phyloP scores from a whole-genome alignment of 2,329 filamentous ascomycete genomes.

The Nannizziopsis barbatae region DNA sequence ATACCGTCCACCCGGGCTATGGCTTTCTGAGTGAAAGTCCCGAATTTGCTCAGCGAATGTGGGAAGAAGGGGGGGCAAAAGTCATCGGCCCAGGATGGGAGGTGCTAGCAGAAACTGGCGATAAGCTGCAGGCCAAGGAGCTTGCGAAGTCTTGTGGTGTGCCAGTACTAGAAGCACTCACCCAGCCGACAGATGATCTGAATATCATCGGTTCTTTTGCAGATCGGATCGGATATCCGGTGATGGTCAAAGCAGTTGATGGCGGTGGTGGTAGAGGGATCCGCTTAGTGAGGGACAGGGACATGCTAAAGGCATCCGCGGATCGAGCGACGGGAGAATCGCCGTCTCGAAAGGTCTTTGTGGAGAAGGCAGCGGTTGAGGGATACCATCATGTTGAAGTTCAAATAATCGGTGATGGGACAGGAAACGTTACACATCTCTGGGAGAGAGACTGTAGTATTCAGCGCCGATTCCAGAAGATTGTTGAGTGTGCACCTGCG shows the following conservation, averaged over 20 bases:
- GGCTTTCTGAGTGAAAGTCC: slow-evolving; percentile 51
- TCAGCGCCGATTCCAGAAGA: slow-evolving; percentile 50
- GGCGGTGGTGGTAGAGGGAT: slow-evolving; percentile 53
- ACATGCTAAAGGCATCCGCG: slow-evolving; percentile 38
- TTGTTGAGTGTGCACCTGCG: slow-evolving; percentile 50
- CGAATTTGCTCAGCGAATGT: slow-evolving; percentile 41
- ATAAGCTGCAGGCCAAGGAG: slow-evolving; percentile 45
- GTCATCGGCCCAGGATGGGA: slow-evolving; percentile 49
- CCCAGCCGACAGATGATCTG: slow-evolving; percentile 33
- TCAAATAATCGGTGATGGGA: slow-evolving; percentile 49
- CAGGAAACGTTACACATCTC: slow-evolving; percentile 42
- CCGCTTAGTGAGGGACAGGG: slow-evolving; percentile 39
- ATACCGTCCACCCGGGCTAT: slow-evolving; percentile 50
- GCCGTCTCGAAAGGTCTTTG: slow-evolving; percentile 46
- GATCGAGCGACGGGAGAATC: slow-evolving; percentile 46
- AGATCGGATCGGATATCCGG: slow-evolving; percentile 40
- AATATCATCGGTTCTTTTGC: slow-evolving; percentile 48
- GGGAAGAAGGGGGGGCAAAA: slow-evolving; percentile 37
- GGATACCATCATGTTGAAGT: slow-evolving; percentile 53
- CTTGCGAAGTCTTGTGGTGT: slow-evolving; percentile 44
- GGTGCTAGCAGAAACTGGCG: slow-evolving; percentile 45
- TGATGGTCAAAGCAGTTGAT: slow-evolving; percentile 56
- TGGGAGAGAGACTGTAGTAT: slow-evolving; percentile 53
- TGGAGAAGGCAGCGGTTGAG: slow-evolving; percentile 51
- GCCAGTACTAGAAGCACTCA: slow-evolving; percentile 42